Conservation (phyloP, 345 rosid genomes). For the thale cress (Arabidopsis thaliana) region DNA sequence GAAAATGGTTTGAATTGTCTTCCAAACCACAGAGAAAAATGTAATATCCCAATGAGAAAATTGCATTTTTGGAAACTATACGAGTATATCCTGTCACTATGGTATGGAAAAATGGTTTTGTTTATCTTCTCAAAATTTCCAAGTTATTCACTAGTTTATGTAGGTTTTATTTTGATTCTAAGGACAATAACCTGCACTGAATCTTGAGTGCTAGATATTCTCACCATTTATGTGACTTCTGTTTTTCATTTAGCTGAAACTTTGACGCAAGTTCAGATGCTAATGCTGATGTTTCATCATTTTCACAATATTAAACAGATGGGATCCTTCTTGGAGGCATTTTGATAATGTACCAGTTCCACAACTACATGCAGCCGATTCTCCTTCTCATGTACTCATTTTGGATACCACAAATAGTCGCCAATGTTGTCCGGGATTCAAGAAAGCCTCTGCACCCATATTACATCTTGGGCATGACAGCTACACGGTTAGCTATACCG, state of each 20-base stretch:
- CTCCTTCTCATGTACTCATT: conserved; percentile 89
- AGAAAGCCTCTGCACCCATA: conserved; percentile 96
- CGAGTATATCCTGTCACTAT: background rate
- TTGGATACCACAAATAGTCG: conserved; percentile 94
- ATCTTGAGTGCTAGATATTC: background rate
- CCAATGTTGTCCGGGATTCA: conserved; percentile 84
- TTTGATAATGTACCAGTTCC: conserved; percentile 92
- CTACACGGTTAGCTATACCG: conserved; percentile 86
- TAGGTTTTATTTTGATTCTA: background rate
- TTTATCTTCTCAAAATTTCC: conserved; percentile 3
- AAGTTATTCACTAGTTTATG: background rate
- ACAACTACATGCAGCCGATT: conserved; percentile 71
- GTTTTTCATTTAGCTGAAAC: background rate
- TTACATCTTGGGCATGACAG: conserved; percentile 87
- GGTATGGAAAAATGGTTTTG: background rate
- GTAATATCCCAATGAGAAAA: background rate
- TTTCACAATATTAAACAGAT: conserved; percentile 56
- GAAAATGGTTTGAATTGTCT: conserved; percentile 22
- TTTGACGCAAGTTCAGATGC: conserved; percentile 5
- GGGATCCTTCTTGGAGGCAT: conserved; percentile 99
- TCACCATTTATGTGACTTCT: background rate
- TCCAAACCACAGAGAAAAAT: conserved; percentile 10
- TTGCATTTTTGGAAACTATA: background rate
- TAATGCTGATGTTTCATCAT: conserved; percentile 28
- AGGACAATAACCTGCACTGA: background rate